Evolutionary conservation across 352 stramenopile genomes (phyloP), one percentile per base, ranked within the genome.

Genomic region (Blastocystis sp.): DNA sequence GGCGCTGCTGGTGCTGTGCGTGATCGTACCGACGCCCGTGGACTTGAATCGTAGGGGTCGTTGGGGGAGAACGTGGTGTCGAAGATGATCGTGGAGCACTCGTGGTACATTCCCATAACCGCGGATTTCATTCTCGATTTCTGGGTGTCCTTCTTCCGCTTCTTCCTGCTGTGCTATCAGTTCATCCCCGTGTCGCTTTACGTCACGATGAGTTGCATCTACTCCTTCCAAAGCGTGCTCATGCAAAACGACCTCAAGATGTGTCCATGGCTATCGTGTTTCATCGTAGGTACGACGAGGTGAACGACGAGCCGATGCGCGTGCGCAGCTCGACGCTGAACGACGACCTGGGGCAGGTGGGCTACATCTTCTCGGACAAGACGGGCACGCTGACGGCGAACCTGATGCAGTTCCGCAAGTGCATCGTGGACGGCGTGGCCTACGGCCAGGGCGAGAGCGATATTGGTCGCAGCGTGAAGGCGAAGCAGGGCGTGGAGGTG

Each of bases 331-430:
- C 95, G 91, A 94, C 94, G 19, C 92, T 98, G 43, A 96, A 96
- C 71, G 95, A 96, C 89, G 94, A 98, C 74, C 91, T 98, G 17
- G 97, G 96, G 1, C 94, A 98, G 91, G 96, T 99, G 65, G 93
- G 95, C 41, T 98, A 99, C 88, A 94, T 99, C 4, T 99, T 99
- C 90, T 97, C 93, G 0, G 97, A 99, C 91, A 99, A 99, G 89
- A 99, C 97, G 1, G 97, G 97, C n/a, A 99, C 97, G n/a, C 91
- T 99, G 2, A 99, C 97, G 0, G 97, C 95, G 89, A 99, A 99
- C 90, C 92, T 98, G 4, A 99, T 99, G 96, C 93, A 98, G 89
- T 97, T 98, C 67, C 91, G 94, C 41, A 96, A 96, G 79, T 97
- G 94, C 81, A 95, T 93, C 0, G 94, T 98, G 67, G 93, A 92